Evolutionary conservation across 768 basidiomycete genomes (phyloP).

Genomic region (Mycena rosella): DNA sequence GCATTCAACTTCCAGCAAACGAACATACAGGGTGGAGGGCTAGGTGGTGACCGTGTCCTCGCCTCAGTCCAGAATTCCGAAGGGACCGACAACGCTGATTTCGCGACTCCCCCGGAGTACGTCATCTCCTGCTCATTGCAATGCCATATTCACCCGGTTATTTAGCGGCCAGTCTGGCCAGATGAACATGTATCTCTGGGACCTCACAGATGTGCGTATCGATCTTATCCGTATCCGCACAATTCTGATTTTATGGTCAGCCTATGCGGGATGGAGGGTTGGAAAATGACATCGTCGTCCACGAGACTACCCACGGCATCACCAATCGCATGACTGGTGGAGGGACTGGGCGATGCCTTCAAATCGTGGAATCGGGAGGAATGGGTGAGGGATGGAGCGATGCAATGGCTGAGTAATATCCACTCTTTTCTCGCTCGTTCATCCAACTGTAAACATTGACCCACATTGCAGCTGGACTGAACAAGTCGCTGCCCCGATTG

Average conservation of each 20-base stretch:
- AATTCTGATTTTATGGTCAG: slow-evolving; percentile 19
- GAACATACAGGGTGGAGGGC: slow-evolving; percentile 66
- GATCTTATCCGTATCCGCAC: too few relatives aligned
- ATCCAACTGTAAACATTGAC: slow-evolving; percentile 50
- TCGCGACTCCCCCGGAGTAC: slow-evolving; percentile 59
- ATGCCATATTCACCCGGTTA: not conserved
- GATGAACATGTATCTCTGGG: slow-evolving; percentile 51
- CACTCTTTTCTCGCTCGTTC: not conserved
- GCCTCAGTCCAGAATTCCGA: slow-evolving; percentile 64
- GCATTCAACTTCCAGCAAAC: slow-evolving; percentile 72
- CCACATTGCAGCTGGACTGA: slow-evolving; percentile 33
- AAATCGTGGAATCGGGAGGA: slow-evolving; percentile 62
- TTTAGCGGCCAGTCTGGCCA: slow-evolving; percentile 51
- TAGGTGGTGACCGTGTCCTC: slow-evolving; percentile 62
- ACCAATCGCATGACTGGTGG: slow-evolving; percentile 34
- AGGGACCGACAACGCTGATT: slow-evolving; percentile 59
- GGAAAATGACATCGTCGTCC: slow-evolving; percentile 55
- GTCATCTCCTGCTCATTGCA: slow-evolving; percentile 27
- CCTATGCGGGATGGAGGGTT: slow-evolving; percentile 65
- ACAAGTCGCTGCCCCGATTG: slow-evolving; percentile 41
- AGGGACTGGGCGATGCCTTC: slow-evolving; percentile 58
- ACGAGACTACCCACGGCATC: slow-evolving; percentile 13
- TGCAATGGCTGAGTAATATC: slow-evolving; percentile 33
- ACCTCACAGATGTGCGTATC: slow-evolving; percentile 35
- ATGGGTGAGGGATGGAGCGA: slow-evolving; percentile 68